These are phyloP conservation scores for Medicago truncatula DNA, from an alignment of 306 rosid genomes.

Conservation along the genomic window DNA sequence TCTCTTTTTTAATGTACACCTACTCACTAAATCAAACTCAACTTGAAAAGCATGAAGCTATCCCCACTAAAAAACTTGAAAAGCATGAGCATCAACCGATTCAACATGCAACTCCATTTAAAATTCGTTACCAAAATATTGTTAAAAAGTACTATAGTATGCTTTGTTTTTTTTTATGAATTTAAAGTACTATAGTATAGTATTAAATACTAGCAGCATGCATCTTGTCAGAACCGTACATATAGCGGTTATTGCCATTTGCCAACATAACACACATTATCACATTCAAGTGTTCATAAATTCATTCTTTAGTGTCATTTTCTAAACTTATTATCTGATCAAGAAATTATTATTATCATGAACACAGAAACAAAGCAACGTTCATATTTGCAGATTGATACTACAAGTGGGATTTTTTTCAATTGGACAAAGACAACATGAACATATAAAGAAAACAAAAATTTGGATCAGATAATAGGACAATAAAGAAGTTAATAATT, in stretches of 20 bases:
- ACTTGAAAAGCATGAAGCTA: neutral
- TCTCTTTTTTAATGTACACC: neutral
- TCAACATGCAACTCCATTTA: conserved; percentile 6
- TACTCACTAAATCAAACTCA: neutral
- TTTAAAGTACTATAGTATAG: neutral
- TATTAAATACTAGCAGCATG: conserved; percentile 8
- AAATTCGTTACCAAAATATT: neutral
- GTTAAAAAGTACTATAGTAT: neutral
- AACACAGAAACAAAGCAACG: conserved; percentile 56
- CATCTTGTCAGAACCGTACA: conserved; percentile 44
- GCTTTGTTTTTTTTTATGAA: too few species aligned
- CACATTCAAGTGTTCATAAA: conserved; percentile 37
- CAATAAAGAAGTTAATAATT: neutral
- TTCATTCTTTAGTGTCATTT: conserved; percentile 14
- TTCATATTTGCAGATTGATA: conserved; percentile 55
- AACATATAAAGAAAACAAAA: neutral
- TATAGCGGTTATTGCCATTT: conserved; percentile 25
- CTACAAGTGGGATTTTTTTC: conserved; percentile 36
- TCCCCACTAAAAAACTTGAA: neutral
- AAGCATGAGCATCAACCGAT: conserved; percentile 13
- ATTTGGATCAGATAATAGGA: neutral
- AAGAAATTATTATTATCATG: conserved; percentile 36
- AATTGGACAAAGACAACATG: neutral
- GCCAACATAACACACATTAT: conserved; percentile 28
- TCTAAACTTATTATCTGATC: neutral